These are phyloP conservation scores for Ceratocystis ficicola DNA, from an alignment of 2,329 filamentous ascomycete species.

Conservation along the genomic window DNA sequence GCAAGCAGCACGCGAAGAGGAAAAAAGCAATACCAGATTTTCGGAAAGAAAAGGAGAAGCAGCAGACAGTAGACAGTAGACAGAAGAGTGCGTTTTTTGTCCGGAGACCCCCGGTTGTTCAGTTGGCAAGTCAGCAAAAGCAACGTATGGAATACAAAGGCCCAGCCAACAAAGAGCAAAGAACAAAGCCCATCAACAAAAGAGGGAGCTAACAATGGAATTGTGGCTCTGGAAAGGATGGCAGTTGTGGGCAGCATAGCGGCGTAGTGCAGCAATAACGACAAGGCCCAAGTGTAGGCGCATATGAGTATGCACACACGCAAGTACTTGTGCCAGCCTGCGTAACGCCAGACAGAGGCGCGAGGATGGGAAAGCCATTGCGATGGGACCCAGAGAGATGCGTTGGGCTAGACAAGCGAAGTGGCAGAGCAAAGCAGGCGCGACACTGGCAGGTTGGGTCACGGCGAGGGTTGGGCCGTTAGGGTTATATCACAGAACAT, in stretches of 20 bases:
- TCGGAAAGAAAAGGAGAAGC: no score
- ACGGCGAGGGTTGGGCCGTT: neutral
- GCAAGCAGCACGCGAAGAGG: neutral
- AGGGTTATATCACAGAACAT: neutral
- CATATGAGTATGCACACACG: neutral
- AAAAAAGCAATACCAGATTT: neutral
- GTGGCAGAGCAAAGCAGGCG: no score
- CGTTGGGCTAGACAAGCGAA: no score
- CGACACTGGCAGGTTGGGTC: no score
- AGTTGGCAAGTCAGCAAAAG: neutral
- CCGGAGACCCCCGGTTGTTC: no score
- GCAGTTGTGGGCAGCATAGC: neutral
- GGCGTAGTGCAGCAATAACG: neutral
- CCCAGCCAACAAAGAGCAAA: no score
- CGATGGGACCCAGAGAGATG: no score
- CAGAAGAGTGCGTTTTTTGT: neutral
- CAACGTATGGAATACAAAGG: neutral
- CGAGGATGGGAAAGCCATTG: neutral
- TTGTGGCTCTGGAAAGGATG: neutral
- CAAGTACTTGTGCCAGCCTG: neutral
- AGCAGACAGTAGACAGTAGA: no score
- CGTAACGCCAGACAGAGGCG: neutral
- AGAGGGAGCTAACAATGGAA: conserved; percentile 1
- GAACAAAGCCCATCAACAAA: neutral
- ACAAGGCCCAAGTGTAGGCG: neutral